These are phyloP conservation scores for Caloboletus inedulis DNA, from an alignment of 1,284 basidiomycete genomes.

Conservation along the genomic window DNA sequence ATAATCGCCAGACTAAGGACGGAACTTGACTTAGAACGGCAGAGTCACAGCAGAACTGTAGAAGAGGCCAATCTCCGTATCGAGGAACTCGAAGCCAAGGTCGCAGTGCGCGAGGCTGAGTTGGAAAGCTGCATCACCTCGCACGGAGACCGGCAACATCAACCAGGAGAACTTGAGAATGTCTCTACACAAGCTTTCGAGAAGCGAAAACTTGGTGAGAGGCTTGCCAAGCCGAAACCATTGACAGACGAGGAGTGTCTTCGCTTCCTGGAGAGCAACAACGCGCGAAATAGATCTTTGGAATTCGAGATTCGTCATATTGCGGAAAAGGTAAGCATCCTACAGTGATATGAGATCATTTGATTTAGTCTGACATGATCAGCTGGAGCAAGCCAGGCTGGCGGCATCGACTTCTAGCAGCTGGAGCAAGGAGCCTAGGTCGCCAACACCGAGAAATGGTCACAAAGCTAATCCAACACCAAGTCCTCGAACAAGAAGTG, in stretches of 20 bases:
- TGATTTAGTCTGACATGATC: not conserved
- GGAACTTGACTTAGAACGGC: slow-evolving; percentile 46
- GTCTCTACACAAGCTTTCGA: not conserved
- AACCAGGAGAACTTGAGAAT: not conserved
- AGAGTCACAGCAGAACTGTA: slow-evolving; percentile 40
- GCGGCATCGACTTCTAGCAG: not conserved
- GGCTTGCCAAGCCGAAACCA: slow-evolving; percentile 14
- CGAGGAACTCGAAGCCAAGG: slow-evolving; percentile 47
- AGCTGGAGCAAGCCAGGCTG: slow-evolving; percentile 26
- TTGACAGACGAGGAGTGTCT: slow-evolving; percentile 41
- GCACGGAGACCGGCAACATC: slow-evolving; percentile 1
- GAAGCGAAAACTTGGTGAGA: not conserved
- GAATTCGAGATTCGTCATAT: slow-evolving; percentile 46
- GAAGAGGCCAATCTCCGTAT: slow-evolving; percentile 43
- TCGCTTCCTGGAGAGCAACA: slow-evolving; percentile 38
- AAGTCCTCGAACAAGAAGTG: slow-evolving; percentile 21
- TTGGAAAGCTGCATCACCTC: slow-evolving; percentile 39
- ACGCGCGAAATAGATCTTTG: slow-evolving; percentile 42
- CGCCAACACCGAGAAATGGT: not conserved
- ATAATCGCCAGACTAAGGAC: slow-evolving; percentile 43
- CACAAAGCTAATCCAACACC: not conserved
- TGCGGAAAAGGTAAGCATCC: slow-evolving; percentile 36
- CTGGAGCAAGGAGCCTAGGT: not conserved
- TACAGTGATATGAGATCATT: not conserved
- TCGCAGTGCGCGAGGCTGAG: slow-evolving; percentile 55